Percentiles rank a stretch among this genome's conserved stretches.
phyloP scores from a whole-genome alignment of 139 green algal genomes.

The Picochlorum sp. region DNA sequence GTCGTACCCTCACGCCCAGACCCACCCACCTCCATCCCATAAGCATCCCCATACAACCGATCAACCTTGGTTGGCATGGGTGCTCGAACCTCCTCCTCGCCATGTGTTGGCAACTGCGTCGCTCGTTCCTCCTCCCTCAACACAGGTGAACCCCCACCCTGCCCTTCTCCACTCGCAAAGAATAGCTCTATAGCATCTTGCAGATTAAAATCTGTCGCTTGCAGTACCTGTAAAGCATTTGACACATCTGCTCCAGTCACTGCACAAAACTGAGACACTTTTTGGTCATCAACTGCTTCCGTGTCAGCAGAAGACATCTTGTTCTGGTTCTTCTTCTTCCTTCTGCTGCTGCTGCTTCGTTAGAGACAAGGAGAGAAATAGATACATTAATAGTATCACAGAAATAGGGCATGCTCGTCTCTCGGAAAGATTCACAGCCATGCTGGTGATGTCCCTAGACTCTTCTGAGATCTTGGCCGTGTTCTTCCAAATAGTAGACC shows the following conservation, averaged over 20 bases:
- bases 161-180: conserved; percentile 35
- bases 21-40: background rate
- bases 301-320: no score
- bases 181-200: conserved; percentile 54
- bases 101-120: background rate
- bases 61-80: conserved; percentile 43
- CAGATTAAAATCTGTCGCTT: conserved; percentile 42
- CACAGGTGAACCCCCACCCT: background rate
- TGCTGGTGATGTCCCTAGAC: no score
- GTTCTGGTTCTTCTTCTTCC: no score
- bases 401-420: no score
- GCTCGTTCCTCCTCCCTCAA: background rate
- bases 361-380: no score
- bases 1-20: background rate
- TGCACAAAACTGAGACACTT: conserved; percentile 36
- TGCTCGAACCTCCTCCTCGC: conserved; percentile 36
- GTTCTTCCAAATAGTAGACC: no score
- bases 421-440: no score
- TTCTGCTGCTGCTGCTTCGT: no score
- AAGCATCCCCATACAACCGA: conserved; percentile 48
- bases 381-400: no score
- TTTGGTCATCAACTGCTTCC: background rate
- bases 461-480: no score
- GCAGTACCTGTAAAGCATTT: conserved; percentile 29
- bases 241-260: conserved; percentile 37